Evolutionary conservation across 345 rosid species (phyloP), one percentile per base, ranked within the genome.

Genomic region (Trapa incisa): DNA sequence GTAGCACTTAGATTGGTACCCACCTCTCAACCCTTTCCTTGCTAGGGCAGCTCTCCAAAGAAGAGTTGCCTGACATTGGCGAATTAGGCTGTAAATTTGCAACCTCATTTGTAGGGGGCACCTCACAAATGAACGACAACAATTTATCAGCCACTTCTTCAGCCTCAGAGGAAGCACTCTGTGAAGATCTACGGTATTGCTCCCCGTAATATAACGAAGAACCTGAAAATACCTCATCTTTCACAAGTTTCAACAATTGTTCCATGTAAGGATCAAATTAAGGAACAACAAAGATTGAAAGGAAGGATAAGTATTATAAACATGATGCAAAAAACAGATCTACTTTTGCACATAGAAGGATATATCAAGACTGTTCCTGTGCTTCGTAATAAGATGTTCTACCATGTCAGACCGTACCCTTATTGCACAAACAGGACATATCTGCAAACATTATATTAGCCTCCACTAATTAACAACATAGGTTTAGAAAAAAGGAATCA

Each of bases 371-470:
- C 72, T 73, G 78, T 65, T 79, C 38, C 74, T 76, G 66, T 81
- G 89, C 54, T 78, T 82, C 60, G 69, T 48, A 17, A 85, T 73
- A 70, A 87, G 79, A 73, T 84, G 92, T 48, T 80, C 81, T 69
- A 87, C 82, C 65, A 84, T 79, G 65, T 84, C 75, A 67, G 70
- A 73, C 72, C 82, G 82, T 48, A 80, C 83, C 65, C 78, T 75
- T 41, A 73, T 66, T 53, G 78, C 68, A 73, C 89, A 87, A 61
- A 87, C 80, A 41, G 87, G 92, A 64, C 89, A 87, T 41, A 77
- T 79, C 89, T 83, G 83, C 65, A 80, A n/a, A 32, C 48, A 22
- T 22, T 37, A 61, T 29, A 52, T 41, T 33, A 32, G 64, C n/a
- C 43, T 39, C 57, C n/a, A 70, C 16, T 14, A 48, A 32, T 3